phyloP scores from a whole-genome alignment of 2,329 filamentous ascomycete genomes.

The Dactylellina parvicollis region DNA sequence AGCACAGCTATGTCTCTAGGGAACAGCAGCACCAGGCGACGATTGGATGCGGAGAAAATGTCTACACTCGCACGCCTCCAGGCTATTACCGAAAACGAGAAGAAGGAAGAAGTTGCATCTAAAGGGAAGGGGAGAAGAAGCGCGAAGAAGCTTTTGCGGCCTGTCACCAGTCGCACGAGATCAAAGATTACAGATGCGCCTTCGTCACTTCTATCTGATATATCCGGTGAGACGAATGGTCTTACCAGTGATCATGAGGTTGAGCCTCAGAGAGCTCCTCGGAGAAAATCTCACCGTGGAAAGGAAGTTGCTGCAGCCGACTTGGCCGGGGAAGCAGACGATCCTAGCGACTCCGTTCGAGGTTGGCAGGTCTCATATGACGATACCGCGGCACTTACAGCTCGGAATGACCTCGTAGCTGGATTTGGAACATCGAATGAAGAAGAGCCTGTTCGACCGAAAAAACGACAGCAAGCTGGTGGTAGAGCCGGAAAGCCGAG shows the following conservation, averaged over 20 bases:
- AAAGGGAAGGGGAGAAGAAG: conserved; percentile 14
- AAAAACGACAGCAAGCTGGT: conserved; percentile 40
- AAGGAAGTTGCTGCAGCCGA: background rate
- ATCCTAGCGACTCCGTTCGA: conserved; percentile 6
- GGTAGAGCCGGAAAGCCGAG: conserved; percentile 24
- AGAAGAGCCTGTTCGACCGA: conserved; percentile 6
- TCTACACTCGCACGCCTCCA: conserved; percentile 50
- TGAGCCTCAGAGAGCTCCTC: background rate
- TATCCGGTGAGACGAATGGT: conserved; percentile 9
- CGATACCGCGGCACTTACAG: conserved; percentile 31
- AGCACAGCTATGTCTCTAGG: conserved; percentile 21
- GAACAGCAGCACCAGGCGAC: conserved; percentile 37
- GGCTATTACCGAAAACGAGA: conserved; percentile 52
- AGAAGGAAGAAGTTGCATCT: conserved; percentile 21
- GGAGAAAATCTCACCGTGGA: background rate
- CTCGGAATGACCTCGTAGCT: conserved; percentile 24
- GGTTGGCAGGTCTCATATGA: conserved; percentile 25
- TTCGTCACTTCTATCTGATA: conserved; percentile 12
- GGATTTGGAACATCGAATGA: conserved; percentile 13
- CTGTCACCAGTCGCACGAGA: conserved; percentile 19
- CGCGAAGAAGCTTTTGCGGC: background rate
- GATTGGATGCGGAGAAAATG: conserved; percentile 52
- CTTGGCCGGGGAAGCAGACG: conserved; percentile 4
- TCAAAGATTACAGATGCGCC: conserved; percentile 18
- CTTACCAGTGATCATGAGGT: background rate